Base-by-base conservation (phyloP, 2,329 filamentous ascomycete species). In the Trichophyton benhamiae region DNA sequence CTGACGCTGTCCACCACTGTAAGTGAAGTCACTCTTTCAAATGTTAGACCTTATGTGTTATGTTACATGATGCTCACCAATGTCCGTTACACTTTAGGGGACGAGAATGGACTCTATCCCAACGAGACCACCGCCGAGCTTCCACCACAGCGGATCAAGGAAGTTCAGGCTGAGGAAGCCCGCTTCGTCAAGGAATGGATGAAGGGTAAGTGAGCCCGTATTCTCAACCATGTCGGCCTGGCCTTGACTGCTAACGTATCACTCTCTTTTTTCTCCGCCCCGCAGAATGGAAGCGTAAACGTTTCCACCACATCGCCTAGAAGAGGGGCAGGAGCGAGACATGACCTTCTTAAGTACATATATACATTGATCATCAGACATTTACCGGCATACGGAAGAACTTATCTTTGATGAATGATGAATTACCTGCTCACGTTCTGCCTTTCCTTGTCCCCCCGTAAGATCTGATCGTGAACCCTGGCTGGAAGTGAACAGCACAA, bases 1-100 rank as follows among this genome's bases (percentile, higher is more conserved):
- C 79, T 2, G 81, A 81, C n/a, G 88, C 83, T 0, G 87, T 91
- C 20, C 89, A 95, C 72, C 88, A 92, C 70, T 94, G 87, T 86
- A 87, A 89, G 66, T 85, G 87, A 87, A 89, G 66, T 85, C 87
- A 65, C 27, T 83, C 85, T 25, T 65, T 85, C 72, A 2, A 8
- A 13, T 33, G 9, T 22, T 20, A 6, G 5, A 3, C 1, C 33
- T 38, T 13, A 13, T 38, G 3, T 36, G 8, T 36, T 36, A 27
- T 25, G 7, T 48, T 49, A 25, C 30, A 15, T 15, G 42, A 13
- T 17, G 81, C 78, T 63, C 61, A 64, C 41, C 22, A 15, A 15
- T 36, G 13, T 36, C 42, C 49, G 36, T 5, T 49, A 44, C 41
- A 5, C 41, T 7, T 44, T 44, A 69, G 67, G 77, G 78, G 78